These are phyloP conservation scores for Gracilariopsis chorda DNA, from an alignment of 23 red algal species.

Conservation along the genomic window DNA sequence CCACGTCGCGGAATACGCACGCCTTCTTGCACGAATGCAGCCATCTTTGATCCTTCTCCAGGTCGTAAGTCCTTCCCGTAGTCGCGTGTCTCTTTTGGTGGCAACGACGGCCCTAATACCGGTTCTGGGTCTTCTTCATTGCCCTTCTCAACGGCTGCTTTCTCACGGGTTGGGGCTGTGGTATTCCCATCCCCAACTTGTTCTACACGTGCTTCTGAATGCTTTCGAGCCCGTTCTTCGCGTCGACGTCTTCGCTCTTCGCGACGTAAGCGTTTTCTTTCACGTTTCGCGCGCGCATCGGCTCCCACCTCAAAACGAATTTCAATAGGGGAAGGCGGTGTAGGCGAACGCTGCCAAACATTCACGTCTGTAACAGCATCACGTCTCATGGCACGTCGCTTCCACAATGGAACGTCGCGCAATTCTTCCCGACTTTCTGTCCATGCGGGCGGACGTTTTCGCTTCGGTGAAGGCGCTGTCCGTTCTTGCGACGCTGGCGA, in stretches of 20 bases:
- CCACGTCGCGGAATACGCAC: conserved; percentile 82
- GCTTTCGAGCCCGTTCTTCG: not conserved
- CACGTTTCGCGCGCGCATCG: not conserved
- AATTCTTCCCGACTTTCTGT: not conserved
- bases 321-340: conserved; percentile 9
- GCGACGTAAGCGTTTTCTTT: conserved; percentile 28
- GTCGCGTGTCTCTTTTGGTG: conserved; percentile 2
- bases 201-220: not conserved
- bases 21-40: conserved; percentile 78
- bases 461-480: not conserved
- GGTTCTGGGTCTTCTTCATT: conserved; percentile 19
- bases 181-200: not conserved
- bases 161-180: not conserved
- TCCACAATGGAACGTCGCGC: not conserved
- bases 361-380: not conserved
- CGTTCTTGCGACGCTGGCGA: not conserved
- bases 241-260: conserved; percentile 34
- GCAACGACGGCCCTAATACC: conserved; percentile 24
- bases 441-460: not conserved
- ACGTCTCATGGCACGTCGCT: not conserved
- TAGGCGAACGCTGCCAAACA: conserved; percentile 28
- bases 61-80: conserved; percentile 65
- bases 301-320: conserved; percentile 35
- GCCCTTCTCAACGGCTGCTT: not conserved
- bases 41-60: conserved; percentile 82